Evolutionary conservation across 116 monocot genomes (phyloP), one percentile per base, ranked within the genome.

Genomic region (Zostera marina): DNA sequence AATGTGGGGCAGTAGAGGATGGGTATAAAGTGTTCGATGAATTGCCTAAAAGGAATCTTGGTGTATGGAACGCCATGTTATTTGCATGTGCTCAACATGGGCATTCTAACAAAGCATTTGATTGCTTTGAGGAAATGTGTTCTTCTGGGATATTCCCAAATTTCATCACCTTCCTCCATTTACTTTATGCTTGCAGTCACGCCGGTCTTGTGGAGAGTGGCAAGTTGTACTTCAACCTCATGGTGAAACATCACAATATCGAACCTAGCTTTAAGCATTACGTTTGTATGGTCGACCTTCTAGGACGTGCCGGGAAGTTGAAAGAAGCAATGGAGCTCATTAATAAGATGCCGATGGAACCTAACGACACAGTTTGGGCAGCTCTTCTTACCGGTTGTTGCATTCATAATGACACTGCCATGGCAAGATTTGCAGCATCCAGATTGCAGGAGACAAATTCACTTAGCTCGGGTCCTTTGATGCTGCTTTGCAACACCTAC

Each of bases 181-280:
- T 87, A 8, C 68, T 87, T 12, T 74, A 79, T 1, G 76, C 87
- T 0, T 81, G 81, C 71, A 81, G 87, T 63, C 87, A 87, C 41
- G 72, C 82, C 0, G 87, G 87, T 3, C 79, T 81, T 6, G 73
- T 87, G 11, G 81, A 76, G 7, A 62, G 73, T 7, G 87, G 87
- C 3, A 76, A 76, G 68, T 53, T 38, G 4, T 78, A 76, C 62
- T 81, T 87, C 56, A 15, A 54, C 13, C 12, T 71, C 40, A 87
- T 82, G 87, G 21, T 41, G 3, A 41, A 58, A n/a, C 42, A 62
- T 16, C 46, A 68, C 13, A 46, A 56, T 1, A 53, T 87, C 12
- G 62, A 73, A 17, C 71, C 79, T 0, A 66, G 66, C 5, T 51
- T 62, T 1, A 65, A 79, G 45, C 87, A 87, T 21, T 79, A 79